Evolutionary conservation across 2,329 filamentous ascomycete genomes (phyloP).

Genomic region (Reticulascus tulasneorum): DNA sequence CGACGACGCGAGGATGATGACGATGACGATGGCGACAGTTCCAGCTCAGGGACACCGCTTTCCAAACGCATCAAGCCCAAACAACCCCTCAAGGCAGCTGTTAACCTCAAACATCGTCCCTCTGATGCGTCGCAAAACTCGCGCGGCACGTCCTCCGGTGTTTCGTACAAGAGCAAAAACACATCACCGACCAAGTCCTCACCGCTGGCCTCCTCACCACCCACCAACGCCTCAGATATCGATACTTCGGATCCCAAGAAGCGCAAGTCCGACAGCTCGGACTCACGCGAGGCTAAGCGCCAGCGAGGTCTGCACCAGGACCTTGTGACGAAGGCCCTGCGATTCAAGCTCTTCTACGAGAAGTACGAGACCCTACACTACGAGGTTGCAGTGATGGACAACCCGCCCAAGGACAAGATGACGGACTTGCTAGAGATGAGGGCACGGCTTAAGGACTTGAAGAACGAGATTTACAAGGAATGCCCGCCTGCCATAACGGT

Average conservation of each 20-base stretch:
- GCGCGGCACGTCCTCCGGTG: conserved; percentile 35
- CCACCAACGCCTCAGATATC: conserved; percentile 61
- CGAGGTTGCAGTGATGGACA: conserved; percentile 46
- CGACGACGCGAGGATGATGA: conserved; percentile 48
- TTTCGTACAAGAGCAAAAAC: conserved; percentile 35
- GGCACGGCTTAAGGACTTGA: conserved; percentile 50
- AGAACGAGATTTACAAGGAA: conserved; percentile 53
- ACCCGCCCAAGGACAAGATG: conserved; percentile 49
- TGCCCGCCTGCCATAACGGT: conserved; percentile 25
- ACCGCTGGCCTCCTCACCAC: conserved; percentile 61
- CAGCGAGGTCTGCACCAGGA: conserved; percentile 38
- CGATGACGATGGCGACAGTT: conserved; percentile 51
- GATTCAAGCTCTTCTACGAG: conserved; percentile 53
- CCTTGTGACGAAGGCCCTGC: conserved; percentile 48
- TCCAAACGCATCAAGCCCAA: conserved; percentile 54
- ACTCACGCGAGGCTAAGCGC: conserved; percentile 26
- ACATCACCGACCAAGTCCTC: conserved; percentile 61
- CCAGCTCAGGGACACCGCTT: conserved; percentile 55
- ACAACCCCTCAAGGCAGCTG: conserved; percentile 29
- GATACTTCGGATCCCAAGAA: conserved; percentile 45
- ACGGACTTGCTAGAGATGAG: conserved; percentile 51
- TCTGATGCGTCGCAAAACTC: conserved; percentile 47
- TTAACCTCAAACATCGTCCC: conserved; percentile 37
- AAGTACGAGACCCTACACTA: conserved; percentile 54
- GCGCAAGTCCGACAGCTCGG: conserved; percentile 29